These are phyloP conservation scores for Trichoderma hamatum DNA, from an alignment of 2,329 filamentous ascomycete genomes.

Conservation along the genomic window DNA sequence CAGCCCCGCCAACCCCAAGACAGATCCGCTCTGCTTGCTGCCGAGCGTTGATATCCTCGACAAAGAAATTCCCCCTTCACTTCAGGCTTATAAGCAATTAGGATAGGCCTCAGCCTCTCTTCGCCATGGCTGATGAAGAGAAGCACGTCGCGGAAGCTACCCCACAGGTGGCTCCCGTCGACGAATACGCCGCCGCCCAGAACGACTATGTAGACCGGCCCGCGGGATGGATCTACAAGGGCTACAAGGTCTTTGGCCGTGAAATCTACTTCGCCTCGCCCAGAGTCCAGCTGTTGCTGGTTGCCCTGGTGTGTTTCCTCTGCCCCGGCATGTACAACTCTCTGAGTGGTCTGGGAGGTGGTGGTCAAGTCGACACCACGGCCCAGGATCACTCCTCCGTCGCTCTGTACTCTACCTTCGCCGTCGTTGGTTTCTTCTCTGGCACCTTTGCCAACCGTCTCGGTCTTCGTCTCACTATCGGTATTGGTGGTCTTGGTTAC, in stretches of 20 bases:
- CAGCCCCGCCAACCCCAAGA: constrained; percentile 1
- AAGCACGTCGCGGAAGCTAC: constrained; percentile 19
- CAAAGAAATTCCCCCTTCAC: background rate
- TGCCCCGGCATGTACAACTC: constrained; percentile 77
- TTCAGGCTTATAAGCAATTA: background rate
- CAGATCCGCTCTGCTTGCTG: background rate
- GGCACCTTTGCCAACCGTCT: constrained; percentile 78
- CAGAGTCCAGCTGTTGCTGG: constrained; percentile 70
- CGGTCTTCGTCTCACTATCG: constrained; percentile 68
- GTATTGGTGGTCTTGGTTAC: constrained; percentile 76
- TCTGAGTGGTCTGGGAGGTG: constrained; percentile 66
- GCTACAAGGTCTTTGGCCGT: constrained; percentile 55
- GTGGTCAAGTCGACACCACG: constrained; percentile 54
- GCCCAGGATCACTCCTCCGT: constrained; percentile 67
- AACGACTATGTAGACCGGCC: constrained; percentile 42
- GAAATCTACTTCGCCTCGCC: constrained; percentile 74
- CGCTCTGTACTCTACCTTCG: constrained; percentile 73
- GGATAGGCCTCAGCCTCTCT: background rate
- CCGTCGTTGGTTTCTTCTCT: constrained; percentile 68
- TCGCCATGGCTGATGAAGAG: constrained; percentile 37
- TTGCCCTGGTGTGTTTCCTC: constrained; percentile 59
- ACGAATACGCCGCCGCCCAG: constrained; percentile 31
- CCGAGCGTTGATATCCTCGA: background rate
- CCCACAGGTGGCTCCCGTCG: constrained; percentile 26
- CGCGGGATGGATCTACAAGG: constrained; percentile 69